phyloP scores from a whole-genome alignment of 2,329 filamentous ascomycete species.

The Cladophialophora bantiana region DNA sequence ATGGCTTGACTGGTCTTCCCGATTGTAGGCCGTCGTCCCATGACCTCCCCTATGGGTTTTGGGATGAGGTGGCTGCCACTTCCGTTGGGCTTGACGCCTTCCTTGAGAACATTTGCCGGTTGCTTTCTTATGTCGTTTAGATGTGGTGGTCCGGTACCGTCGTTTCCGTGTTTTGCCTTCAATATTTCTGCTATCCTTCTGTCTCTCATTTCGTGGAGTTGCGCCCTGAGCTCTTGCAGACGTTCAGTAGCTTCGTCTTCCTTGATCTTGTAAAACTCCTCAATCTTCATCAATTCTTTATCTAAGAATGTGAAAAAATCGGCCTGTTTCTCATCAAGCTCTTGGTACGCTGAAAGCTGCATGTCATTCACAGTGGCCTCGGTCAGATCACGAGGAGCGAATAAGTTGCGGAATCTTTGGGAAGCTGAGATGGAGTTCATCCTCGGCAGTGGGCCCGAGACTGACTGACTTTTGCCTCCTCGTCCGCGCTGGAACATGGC shows the following conservation, averaged over 20 bases:
- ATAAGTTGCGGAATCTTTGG: conserved; percentile 50
- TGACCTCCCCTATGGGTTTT: conserved; percentile 53
- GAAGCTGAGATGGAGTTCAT: conserved; percentile 45
- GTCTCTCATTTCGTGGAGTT: conserved; percentile 92
- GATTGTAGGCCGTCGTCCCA: conserved; percentile 54
- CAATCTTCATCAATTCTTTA: conserved; percentile 85
- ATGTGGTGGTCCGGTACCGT: background rate
- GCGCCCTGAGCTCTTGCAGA: conserved; percentile 74
- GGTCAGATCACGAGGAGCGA: conserved; percentile 42
- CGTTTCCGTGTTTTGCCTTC: conserved; percentile 19
- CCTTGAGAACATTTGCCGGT: conserved; percentile 34
- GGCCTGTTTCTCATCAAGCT: conserved; percentile 75
- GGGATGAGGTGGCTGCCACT: conserved; percentile 38
- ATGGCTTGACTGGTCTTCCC: conserved; percentile 65
- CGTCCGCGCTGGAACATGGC: conserved; percentile 29
- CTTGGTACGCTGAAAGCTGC: conserved; percentile 63
- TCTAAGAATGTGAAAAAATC: conserved; percentile 90
- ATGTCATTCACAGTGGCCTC: conserved; percentile 55
- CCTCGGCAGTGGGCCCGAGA: conserved; percentile 28
- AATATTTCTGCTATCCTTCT: conserved; percentile 76
- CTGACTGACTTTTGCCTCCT: conserved; percentile 26
- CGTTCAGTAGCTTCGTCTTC: conserved; percentile 83
- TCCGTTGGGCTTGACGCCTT: conserved; percentile 37
- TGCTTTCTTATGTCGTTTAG: conserved; percentile 27
- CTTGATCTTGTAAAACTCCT: conserved; percentile 85